Evolutionary conservation across 2,329 filamentous ascomycete species (phyloP).

Genomic region (Alternaria conjuncta): DNA sequence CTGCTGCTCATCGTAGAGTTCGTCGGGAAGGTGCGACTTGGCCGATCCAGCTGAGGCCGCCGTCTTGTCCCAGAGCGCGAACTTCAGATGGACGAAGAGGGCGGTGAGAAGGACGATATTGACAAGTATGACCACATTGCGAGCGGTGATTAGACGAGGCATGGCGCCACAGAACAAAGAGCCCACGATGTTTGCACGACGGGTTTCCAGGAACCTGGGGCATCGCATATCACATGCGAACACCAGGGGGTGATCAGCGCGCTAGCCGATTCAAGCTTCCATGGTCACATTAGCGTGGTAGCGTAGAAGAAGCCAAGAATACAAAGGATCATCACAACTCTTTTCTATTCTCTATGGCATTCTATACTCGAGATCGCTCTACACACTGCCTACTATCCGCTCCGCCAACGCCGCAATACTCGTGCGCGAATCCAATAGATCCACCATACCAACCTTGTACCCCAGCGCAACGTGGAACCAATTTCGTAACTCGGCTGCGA

Average conservation of each 20-base stretch:
- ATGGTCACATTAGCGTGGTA: background rate
- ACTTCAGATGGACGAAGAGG: constrained; percentile 39
- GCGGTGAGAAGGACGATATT: constrained; percentile 34
- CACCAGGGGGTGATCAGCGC: constrained; percentile 6
- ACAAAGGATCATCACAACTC: background rate
- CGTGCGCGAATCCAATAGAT: background rate
- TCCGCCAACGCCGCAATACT: background rate
- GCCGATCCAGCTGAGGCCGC: constrained; percentile 11
- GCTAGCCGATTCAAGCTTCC: constrained; percentile 4
- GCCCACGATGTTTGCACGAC: constrained; percentile 6
- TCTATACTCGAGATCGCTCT: too few relatives aligned
- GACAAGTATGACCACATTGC: constrained; percentile 30
- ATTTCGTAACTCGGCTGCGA: constrained; percentile 19
- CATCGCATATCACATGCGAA: background rate
- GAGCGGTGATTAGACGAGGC: constrained; percentile 38
- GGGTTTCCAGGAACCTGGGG: constrained; percentile 4
- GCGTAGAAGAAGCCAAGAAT: background rate
- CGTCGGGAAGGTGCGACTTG: constrained; percentile 20
- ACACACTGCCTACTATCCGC: background rate
- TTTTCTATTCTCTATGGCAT: too few relatives aligned
- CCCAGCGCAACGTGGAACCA: constrained; percentile 14
- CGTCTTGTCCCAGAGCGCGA: constrained; percentile 32
- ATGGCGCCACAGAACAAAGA: constrained; percentile 20
- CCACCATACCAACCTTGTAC: constrained; percentile 5
- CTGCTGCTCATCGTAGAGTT: constrained; percentile 20